A percentile compares a stretch with the other conserved stretches of the same genome.
Conservation (phyloP, 208 protist species). For the Acanthamoeba sp. region DNA sequence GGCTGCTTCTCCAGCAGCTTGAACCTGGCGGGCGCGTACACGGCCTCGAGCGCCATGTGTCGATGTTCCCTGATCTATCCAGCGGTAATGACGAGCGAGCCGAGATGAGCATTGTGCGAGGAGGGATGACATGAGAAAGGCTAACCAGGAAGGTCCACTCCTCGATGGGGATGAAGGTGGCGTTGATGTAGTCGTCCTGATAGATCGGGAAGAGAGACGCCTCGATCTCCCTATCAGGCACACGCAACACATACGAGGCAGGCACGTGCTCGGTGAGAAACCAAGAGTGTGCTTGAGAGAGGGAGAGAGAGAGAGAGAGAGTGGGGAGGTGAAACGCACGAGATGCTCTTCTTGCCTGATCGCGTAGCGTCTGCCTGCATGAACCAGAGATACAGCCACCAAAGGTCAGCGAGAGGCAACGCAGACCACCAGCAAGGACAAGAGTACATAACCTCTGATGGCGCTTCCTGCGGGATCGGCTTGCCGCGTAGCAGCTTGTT, state of each 20-base stretch:
- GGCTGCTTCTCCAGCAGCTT: conserved; percentile 23
- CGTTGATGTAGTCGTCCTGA: conserved; percentile 61
- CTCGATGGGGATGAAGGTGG: conserved; percentile 40
- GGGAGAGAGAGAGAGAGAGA: too few relatives aligned
- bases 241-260: background rate
- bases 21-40: background rate
- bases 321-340: background rate
- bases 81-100: too few relatives aligned
- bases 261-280: too few relatives aligned
- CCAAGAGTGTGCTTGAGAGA: too few relatives aligned
- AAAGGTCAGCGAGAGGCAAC: too few relatives aligned
- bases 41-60: conserved; percentile 27
- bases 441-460: background rate
- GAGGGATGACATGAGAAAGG: background rate
- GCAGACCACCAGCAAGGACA: too few relatives aligned
- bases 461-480: background rate
- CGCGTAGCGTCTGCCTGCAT: background rate
- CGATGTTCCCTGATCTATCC: conserved; percentile 56
- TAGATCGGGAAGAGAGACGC: conserved; percentile 49
- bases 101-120: background rate
- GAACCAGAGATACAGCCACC: background rate
- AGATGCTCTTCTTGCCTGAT: background rate
- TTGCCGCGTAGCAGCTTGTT: conserved; percentile 51
- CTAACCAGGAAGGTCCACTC: conserved; percentile 33
- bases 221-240: background rate